These are phyloP conservation scores for Podospora pseudoanserina DNA, from an alignment of 495 filamentous ascomycete genomes.

Conservation along the genomic window DNA sequence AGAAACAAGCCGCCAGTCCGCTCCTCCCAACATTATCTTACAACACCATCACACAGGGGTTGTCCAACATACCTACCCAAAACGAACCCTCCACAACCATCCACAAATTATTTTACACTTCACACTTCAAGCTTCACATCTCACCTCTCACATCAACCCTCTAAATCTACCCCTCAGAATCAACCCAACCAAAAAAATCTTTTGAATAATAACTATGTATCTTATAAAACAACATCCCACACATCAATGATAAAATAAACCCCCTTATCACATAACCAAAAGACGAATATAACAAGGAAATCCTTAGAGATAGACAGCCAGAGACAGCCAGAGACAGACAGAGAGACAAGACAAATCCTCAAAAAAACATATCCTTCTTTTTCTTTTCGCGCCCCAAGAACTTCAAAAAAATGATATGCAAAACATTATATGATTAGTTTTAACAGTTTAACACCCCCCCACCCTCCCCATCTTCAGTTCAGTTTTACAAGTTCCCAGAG, in stretches of 20 bases:
- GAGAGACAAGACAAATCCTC: background rate
- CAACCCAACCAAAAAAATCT: background rate
- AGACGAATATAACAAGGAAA: too few species aligned
- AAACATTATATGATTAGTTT: background rate
- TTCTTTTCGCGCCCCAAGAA: background rate
- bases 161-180: background rate
- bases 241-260: too few species aligned
- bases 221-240: background rate
- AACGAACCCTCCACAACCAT: too few species aligned
- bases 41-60: too few species aligned
- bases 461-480: background rate
- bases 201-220: background rate
- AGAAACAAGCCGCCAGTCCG: too few species aligned
- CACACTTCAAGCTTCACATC: too few species aligned
- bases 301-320: background rate
- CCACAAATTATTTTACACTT: too few species aligned
- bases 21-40: too few species aligned
- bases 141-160: too few species aligned
- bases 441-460: too few species aligned
- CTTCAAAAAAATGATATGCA: background rate
- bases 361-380: background rate
- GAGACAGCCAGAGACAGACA: background rate
- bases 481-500: conserved; percentile 41
- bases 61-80: too few species aligned
- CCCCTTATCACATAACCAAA: too few species aligned